Evolutionary conservation across 2,329 filamentous ascomycete genomes (phyloP), one percentile per base, ranked within the genome.

Genomic region (Fusarium longipes): DNA sequence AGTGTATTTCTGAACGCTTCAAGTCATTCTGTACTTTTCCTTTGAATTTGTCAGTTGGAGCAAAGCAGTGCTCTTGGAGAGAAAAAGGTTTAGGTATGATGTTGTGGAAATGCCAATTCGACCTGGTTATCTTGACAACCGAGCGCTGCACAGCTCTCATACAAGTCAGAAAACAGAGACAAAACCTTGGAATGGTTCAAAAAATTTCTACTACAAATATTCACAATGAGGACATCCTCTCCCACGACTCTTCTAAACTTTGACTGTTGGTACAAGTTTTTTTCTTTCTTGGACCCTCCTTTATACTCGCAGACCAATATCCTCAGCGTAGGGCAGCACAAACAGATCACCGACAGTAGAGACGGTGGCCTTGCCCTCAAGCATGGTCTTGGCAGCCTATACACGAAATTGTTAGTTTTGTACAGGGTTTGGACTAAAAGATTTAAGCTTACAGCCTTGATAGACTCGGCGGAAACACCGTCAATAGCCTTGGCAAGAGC

Each of bases 281-380:
- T 74, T 62, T 72, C 70, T 72, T 72, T 65, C 67, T 70, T 70
- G 65, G 67, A 72, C 63, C 65, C 61, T 71, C 61, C 69, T 88
- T 87, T 96, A 99, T 87, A 97, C 93, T 80, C 90, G 93, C 78
- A 99, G 87, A 74, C 95, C 96, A 79, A 99, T 86, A 78, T 99
- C 96, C 82, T 94, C 92, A 71, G 93, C 96, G 78, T 91, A 99
- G 58, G 96, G 96, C 77, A 99, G 89, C 75, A 91, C 87, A 81
- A 93, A 91, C 74, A 99, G 87, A 79, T 99, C 96, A 80, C 96
- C 96, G 67, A 98, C 93, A 60, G 93, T 86, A 66, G 93, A 91
- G 67, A 97, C 92, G 53, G 93, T 91, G 50, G 95, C 94, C 87
- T 94, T 98, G 81, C 89, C 89, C 71, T 94, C 91, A 70, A 98